Evolutionary conservation across 1,284 basidiomycete genomes (phyloP), one percentile per base, ranked within the genome.

Genomic region (Austroboletus niveus): DNA sequence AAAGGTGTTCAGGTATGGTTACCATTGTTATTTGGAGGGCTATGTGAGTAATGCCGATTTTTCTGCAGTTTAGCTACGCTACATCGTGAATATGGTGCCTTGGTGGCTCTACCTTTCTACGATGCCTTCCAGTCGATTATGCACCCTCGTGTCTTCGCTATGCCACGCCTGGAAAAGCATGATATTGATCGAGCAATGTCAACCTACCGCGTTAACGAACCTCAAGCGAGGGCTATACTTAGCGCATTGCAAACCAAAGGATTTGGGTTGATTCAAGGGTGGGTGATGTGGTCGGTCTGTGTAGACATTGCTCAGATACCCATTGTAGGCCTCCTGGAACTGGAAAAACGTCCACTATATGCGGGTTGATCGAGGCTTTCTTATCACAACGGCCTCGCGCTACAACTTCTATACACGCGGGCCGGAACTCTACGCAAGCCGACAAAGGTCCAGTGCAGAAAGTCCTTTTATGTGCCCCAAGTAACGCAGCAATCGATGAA

Each of bases 401-500:
- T 4, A 63, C 75, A 30, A 78, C 78, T 10, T 63, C 74, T 15
- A 79, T 89, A 51, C 63, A 75, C 42, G 72, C 71, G 34, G 81
- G 78, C 22, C 75, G 72, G 27, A 63, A 64, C 32, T 62, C 72
- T 36, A 68, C 66, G 17, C 69, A 72, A 38, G 71, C 73, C 0
- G 77, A 82, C 42, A 81, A 80, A 57, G 72, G 72, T n/a, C 66
- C 76, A 2, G 70, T 77, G 3, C 73, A 83, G 53, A 97, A 97
- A 68, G 77, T 99, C 42, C 79, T 99, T 15, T 78, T 99, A 29
- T 99, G 97, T 65, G 97, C 97, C 0, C 97, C 97, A 1, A 96
- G 92, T 75, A 99, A 99, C 69, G 97, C 97, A 14, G 97, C 97
- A 39, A 96, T 99, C 47, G 95, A 99, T 66, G 97, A 99, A 73